Evolutionary conservation across 306 rosid genomes (phyloP).

Genomic region (Quercus dentata): DNA sequence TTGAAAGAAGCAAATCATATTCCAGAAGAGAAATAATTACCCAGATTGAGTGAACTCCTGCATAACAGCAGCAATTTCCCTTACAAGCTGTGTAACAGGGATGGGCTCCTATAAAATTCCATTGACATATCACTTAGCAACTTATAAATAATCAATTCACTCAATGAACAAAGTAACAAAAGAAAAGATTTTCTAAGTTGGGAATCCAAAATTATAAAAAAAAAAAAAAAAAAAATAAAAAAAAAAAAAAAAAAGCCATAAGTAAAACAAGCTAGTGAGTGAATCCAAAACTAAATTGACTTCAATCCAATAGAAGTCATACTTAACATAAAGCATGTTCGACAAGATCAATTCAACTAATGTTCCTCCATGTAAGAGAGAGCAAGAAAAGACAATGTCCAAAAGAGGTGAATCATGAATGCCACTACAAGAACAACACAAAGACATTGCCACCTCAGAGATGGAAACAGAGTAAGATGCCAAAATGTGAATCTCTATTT

Average conservation of each 20-base stretch:
- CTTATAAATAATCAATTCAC: no score
- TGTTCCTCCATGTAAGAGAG: background rate
- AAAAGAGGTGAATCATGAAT: background rate
- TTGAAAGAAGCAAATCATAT: background rate
- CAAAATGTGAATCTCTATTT: background rate
- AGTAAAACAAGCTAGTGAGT: no score
- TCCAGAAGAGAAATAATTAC: conserved; percentile 38
- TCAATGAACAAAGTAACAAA: no score
- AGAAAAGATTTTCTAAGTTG: no score
- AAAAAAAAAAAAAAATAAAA: no score
- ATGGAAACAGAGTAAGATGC: background rate
- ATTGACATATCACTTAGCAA: background rate
- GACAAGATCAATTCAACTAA: background rate
- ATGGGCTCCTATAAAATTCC: conserved; percentile 68
- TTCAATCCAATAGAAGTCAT: no score
- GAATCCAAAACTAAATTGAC: no score
- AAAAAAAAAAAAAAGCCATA: background rate
- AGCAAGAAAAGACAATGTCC: background rate
- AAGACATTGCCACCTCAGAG: background rate
- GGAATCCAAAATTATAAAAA: background rate
- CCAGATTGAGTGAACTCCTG: conserved; percentile 99
- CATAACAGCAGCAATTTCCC: conserved; percentile 98
- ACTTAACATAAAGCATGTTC: background rate
- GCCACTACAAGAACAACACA: conserved; percentile 1
- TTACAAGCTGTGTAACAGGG: conserved; percentile 94